Percentiles rank a stretch among this genome's conserved stretches.
phyloP scores from a whole-genome alignment of 1,139 yeast species.

The Nakaseomyces bracarensis region DNA sequence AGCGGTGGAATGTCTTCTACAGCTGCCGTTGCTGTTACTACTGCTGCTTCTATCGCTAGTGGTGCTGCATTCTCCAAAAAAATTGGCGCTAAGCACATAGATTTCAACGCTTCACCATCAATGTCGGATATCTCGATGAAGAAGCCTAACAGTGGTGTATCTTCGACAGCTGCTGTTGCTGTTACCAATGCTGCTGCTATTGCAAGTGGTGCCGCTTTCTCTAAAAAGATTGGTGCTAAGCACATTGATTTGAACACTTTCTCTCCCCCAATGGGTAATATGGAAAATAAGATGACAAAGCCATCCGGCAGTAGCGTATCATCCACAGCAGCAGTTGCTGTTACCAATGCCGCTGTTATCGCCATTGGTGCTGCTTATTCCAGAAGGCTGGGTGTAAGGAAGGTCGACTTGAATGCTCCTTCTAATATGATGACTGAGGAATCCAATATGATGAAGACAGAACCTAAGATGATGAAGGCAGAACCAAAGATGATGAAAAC shows the following conservation, averaged over 20 bases:
- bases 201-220: constrained; percentile 2
- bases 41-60: not conserved
- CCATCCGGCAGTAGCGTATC: not conserved
- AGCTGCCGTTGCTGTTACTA: constrained; percentile 1
- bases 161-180: constrained; percentile 4
- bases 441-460: not conserved
- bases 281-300: too few relatives aligned
- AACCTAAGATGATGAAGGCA: too few relatives aligned
- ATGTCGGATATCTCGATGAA: too few relatives aligned
- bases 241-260: not conserved
- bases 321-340: constrained; percentile 4
- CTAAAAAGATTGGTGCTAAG: constrained; percentile 1
- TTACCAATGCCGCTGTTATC: not conserved
- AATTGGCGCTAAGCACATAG: not conserved
- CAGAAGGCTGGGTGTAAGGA: not conserved
- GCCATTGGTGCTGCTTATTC: constrained; percentile 2
- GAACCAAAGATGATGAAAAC: too few relatives aligned
- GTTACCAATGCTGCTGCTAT: not conserved
- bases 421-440: not conserved
- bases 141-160: not conserved
- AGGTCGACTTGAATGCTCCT: not conserved
- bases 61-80: constrained; percentile 1
- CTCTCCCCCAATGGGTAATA: too few relatives aligned
- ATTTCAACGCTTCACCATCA: not conserved
- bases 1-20: not conserved